These are phyloP conservation scores for Solanum peruvianum DNA, from an alignment of 257 asterid species.

Conservation along the genomic window DNA sequence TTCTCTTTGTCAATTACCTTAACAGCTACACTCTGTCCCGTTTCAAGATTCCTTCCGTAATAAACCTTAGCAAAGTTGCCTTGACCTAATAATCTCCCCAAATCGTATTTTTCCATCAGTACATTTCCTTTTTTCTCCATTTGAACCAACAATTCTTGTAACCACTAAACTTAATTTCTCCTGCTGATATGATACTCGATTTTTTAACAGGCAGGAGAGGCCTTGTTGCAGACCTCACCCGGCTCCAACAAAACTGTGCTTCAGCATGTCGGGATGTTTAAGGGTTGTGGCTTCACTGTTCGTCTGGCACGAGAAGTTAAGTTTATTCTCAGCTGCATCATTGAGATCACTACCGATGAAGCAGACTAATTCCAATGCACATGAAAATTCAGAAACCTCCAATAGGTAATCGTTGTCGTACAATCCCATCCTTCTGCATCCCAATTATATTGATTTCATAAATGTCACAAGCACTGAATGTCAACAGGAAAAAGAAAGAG, in stretches of 20 bases:
- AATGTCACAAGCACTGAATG: not conserved
- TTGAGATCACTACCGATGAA: not conserved
- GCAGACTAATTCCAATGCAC: not conserved
- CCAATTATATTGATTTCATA: not conserved
- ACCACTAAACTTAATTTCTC: not conserved
- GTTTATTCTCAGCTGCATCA: not conserved
- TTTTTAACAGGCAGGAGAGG: conserved; percentile 1
- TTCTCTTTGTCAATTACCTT: conserved; percentile 76
- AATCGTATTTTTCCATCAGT: conserved; percentile 60
- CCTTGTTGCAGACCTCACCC: conserved; percentile 10
- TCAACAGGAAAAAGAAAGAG: not conserved
- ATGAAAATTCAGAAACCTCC: not conserved
- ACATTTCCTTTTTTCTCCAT: conserved; percentile 51
- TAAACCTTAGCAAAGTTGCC: conserved; percentile 83
- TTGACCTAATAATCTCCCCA: conserved; percentile 76
- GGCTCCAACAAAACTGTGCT: conserved; percentile 12
- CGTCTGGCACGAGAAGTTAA: conserved; percentile 11
- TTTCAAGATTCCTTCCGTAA: conserved; percentile 45
- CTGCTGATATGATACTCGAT: not conserved
- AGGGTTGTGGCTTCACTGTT: not conserved
- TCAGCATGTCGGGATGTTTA: conserved; percentile 6
- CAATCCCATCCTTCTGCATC: not conserved
- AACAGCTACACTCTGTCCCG: conserved; percentile 67
- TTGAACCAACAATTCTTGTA: not conserved
- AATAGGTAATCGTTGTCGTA: not conserved